These are phyloP conservation scores for Mucor mucedo DNA, from an alignment of 371 early-diverging fungal genomes.

Conservation along the genomic window DNA sequence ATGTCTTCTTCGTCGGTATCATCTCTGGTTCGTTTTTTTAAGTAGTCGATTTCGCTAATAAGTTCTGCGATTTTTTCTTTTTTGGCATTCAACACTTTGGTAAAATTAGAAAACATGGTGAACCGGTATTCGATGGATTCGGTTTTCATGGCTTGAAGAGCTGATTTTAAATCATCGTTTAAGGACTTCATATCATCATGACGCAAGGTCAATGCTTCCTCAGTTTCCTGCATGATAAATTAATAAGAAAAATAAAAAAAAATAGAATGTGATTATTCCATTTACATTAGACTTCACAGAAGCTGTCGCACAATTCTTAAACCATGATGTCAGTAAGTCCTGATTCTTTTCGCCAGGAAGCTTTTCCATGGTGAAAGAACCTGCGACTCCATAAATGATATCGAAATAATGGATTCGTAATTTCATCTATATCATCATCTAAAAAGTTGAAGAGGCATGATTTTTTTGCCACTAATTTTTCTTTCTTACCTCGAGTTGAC, in stretches of 20 bases:
- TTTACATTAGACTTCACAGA: not conserved
- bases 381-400: not conserved
- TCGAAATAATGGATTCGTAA: not conserved
- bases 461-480: not conserved
- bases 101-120: not conserved
- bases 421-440: not conserved
- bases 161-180: not conserved
- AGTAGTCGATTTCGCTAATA: not conserved
- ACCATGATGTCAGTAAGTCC: not conserved
- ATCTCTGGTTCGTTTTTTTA: not conserved
- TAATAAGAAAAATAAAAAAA: not conserved
- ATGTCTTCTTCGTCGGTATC: not conserved
- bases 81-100: not conserved
- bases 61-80: not conserved
- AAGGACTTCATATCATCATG: not conserved
- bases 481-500: not conserved
- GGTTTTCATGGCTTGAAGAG: not conserved
- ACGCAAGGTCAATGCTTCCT: not conserved
- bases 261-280: not conserved
- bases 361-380: not conserved
- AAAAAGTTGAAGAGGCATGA: not conserved
- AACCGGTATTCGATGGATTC: not conserved
- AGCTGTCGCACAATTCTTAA: not conserved
- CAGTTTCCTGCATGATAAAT: not conserved
- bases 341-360: not conserved